Percentiles rank a stretch among this genome's conserved stretches.
These are phyloP conservation scores for Trichophyton simii DNA, from an alignment of 2,329 filamentous ascomycete species.

Conservation along the genomic window DNA sequence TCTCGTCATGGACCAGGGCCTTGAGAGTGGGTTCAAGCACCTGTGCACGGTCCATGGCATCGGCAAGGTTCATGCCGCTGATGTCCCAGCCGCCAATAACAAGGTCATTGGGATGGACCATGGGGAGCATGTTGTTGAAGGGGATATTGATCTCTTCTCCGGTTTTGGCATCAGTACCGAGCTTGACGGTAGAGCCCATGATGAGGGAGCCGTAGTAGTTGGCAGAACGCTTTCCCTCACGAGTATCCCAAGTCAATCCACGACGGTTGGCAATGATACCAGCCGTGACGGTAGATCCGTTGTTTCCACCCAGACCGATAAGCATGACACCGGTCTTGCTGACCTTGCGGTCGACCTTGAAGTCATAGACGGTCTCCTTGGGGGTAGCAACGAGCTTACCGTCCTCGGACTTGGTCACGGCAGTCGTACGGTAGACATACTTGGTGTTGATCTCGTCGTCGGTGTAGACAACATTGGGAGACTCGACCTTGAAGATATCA, in stretches of 20 bases:
- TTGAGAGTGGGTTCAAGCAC: constrained; percentile 95
- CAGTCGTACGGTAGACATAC: constrained; percentile 93
- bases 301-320: constrained; percentile 96
- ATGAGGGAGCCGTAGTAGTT: constrained; percentile 98
- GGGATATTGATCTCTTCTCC: constrained; percentile 88
- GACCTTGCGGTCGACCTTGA: constrained; percentile 90
- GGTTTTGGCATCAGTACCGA: constrained; percentile 74
- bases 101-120: constrained; percentile 94
- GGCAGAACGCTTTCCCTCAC: constrained; percentile 68
- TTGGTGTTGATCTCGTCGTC: constrained; percentile 78
- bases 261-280: constrained; percentile 93
- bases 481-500: constrained; percentile 70
- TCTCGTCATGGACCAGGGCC: constrained; percentile 78
- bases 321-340: constrained; percentile 95
- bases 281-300: constrained; percentile 91
- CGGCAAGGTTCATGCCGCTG: constrained; percentile 73
- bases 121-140: constrained; percentile 85
- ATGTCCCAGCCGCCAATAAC: constrained; percentile 97
- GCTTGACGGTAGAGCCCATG: constrained; percentile 95
- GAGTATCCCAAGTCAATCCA: constrained; percentile 79
- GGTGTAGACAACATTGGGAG: constrained; percentile 85
- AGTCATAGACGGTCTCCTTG: constrained; percentile 83
- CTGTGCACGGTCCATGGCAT: constrained; percentile 88
- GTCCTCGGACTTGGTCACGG: constrained; percentile 55
- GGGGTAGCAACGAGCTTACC: constrained; percentile 75